phyloP scores from a whole-genome alignment of 148 eudicot genomes.

The Cornus kousa region DNA sequence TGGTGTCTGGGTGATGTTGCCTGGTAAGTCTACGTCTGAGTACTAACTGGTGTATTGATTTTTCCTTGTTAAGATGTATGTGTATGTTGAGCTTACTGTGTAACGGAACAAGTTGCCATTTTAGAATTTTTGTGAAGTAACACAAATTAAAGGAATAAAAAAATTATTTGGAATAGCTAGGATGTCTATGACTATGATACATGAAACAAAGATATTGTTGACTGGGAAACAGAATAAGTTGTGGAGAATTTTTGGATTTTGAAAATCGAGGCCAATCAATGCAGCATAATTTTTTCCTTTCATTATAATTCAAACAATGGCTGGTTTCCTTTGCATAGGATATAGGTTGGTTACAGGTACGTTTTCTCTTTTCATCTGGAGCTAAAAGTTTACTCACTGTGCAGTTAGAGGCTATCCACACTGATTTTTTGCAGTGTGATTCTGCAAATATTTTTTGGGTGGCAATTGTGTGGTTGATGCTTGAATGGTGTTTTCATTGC shows the following conservation, averaged over 20 bases:
- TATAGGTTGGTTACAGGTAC: no score
- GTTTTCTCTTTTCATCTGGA: no score
- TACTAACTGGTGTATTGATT: neutral
- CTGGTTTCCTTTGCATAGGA: no score
- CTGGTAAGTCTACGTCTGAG: neutral
- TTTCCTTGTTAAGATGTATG: neutral
- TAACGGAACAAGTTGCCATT: neutral
- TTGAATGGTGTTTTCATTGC: neutral
- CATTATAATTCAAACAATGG: neutral
- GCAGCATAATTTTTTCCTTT: neutral
- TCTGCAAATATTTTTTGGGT: neutral
- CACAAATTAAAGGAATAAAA: neutral
- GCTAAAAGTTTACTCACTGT: no score
- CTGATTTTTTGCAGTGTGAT: neutral
- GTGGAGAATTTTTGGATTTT: neutral
- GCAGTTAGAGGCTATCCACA: no score
- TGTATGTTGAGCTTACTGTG: neutral
- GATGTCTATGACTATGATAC: neutral
- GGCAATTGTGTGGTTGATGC: neutral
- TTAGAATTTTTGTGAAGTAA: no score
- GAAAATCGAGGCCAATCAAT: neutral
- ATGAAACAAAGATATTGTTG: neutral
- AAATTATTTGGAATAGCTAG: neutral
- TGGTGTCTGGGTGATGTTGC: slow-evolving; percentile 64
- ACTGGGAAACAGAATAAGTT: neutral